A percentile compares a stretch with the other conserved stretches of the same genome.
phyloP scores from a whole-genome alignment of 768 basidiomycete species.

The Strobilomyces confusus region DNA sequence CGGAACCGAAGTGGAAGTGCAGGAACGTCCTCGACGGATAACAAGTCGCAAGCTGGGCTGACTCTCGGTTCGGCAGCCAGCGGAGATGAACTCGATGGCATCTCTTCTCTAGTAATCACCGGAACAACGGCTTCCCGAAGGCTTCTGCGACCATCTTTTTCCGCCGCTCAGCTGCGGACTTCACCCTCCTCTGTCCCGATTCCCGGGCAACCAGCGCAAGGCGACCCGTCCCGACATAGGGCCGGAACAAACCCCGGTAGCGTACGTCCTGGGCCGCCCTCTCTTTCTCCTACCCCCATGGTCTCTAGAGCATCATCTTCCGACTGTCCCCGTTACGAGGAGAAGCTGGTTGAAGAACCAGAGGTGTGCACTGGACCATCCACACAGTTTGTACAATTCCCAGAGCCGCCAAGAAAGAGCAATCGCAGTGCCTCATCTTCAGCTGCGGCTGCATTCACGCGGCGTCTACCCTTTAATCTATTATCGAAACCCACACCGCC shows the following conservation, averaged over 20 bases:
- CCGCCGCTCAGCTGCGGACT: conserved; percentile 71
- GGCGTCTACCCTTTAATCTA: conserved; percentile 67
- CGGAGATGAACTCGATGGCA: conserved; percentile 50
- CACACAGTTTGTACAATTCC: conserved; percentile 66
- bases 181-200: conserved; percentile 36
- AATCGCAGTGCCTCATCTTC: conserved; percentile 37
- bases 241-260: conserved; percentile 64
- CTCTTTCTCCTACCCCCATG: conserved; percentile 38
- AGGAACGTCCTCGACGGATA: conserved; percentile 69
- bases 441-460: conserved; percentile 45
- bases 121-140: conserved; percentile 58
- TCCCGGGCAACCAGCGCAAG: conserved; percentile 36
- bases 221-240: conserved; percentile 48
- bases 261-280: conserved; percentile 38
- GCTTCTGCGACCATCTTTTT: conserved; percentile 65
- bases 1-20: conserved; percentile 81
- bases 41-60: conserved; percentile 55
- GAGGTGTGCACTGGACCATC: conserved; percentile 62
- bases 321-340: conserved; percentile 41
- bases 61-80: conserved; percentile 45
- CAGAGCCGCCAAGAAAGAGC: conserved; percentile 56
- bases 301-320: conserved; percentile 56
- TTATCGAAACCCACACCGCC: conserved; percentile 51
- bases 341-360: conserved; percentile 40
- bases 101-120: conserved; percentile 43